phyloP scores from a whole-genome alignment of 2,329 filamentous ascomycete genomes.

The Pyricularia sp. region DNA sequence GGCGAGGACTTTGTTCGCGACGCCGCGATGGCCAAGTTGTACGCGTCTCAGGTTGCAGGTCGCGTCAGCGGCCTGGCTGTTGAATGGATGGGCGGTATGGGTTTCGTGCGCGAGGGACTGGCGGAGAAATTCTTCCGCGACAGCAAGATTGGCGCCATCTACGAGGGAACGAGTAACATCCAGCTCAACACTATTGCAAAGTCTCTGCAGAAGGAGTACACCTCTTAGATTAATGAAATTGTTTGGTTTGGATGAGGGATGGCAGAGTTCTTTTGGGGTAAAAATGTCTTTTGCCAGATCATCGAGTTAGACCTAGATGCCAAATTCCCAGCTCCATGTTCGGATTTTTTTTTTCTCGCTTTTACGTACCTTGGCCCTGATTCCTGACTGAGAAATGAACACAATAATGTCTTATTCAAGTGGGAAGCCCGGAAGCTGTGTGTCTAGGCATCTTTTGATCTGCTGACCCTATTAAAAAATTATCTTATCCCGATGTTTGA shows the following conservation, averaged over 20 bases:
- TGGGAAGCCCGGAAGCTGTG: background rate
- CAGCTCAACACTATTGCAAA: slow-evolving; percentile 55
- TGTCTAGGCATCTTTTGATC: background rate
- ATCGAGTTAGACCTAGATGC: background rate
- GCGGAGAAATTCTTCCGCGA: slow-evolving; percentile 98
- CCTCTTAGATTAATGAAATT: slow-evolving; percentile 15
- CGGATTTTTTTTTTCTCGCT: background rate
- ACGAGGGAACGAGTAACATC: slow-evolving; percentile 79
- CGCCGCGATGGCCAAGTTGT: slow-evolving; percentile 97
- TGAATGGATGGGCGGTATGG: slow-evolving; percentile 99
- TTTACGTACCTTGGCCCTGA: background rate
- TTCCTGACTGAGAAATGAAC: background rate
- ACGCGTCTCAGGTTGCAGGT: slow-evolving; percentile 82
- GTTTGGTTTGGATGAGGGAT: background rate
- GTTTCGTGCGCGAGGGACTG: slow-evolving; percentile 88
- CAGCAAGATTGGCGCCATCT: slow-evolving; percentile 97
- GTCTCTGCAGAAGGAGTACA: slow-evolving; percentile 49
- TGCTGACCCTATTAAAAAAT: background rate
- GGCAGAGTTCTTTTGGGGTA: background rate
- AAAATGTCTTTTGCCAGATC: background rate
- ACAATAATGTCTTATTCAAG: no score
- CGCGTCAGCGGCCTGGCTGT: slow-evolving; percentile 75
- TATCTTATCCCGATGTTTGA: background rate
- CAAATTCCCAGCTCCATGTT: background rate
- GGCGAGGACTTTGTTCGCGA: slow-evolving; percentile 91